A percentile compares a stretch with the other conserved stretches of the same genome.
Evolutionary conservation across 2,329 filamentous ascomycete species (phyloP).

Genomic region (Fusarium armeniacum): DNA sequence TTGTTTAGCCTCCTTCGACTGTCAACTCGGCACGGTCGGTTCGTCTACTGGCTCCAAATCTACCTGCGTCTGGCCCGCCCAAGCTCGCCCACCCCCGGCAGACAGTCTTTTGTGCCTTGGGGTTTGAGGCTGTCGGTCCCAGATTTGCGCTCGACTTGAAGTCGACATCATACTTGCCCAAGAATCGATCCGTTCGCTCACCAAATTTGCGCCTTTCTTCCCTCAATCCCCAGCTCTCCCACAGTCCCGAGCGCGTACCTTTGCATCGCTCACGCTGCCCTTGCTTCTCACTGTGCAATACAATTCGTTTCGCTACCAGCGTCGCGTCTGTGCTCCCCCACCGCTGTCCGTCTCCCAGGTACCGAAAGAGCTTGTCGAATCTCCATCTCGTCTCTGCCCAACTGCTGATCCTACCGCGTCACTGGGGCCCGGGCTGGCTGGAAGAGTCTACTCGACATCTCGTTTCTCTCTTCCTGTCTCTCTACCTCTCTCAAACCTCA

Average conservation of each 20-base stretch:
- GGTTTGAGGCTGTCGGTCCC: constrained; percentile 46
- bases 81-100: constrained; percentile 48
- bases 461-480: constrained; percentile 33
- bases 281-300: constrained; percentile 25
- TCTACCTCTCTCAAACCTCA: constrained; percentile 43
- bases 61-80: constrained; percentile 8
- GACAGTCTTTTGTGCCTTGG: constrained; percentile 50
- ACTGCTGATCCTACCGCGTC: constrained; percentile 52
- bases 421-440: constrained; percentile 44
- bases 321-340: constrained; percentile 49
- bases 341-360: constrained; percentile 45
- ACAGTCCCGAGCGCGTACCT: constrained; percentile 37
- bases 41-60: no score
- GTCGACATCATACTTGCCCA: constrained; percentile 50
- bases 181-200: constrained; percentile 41
- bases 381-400: constrained; percentile 51
- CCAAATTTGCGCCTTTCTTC: constrained; percentile 48
- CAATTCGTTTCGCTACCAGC: constrained; percentile 41
- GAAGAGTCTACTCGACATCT: constrained; percentile 41
- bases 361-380: constrained; percentile 48
- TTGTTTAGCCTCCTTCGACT: no score
- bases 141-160: constrained; percentile 45
- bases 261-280: constrained; percentile 17
- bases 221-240: constrained; percentile 28
- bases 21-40: no score